Conservation (phyloP, 2,329 filamentous ascomycete species). For the Aspergillus persii region DNA sequence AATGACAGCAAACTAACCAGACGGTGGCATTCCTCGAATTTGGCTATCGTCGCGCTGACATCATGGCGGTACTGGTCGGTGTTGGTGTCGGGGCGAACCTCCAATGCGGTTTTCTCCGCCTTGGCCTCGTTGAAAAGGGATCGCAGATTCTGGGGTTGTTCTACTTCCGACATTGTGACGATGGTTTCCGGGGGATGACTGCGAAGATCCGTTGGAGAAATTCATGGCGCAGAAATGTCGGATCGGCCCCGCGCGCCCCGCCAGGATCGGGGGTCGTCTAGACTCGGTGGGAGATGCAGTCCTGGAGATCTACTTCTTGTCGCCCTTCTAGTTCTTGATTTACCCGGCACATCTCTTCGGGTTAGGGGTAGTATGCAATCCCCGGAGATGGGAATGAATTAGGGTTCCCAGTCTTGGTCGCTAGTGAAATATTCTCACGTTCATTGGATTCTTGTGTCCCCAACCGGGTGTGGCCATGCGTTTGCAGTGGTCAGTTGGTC, state of each 20-base stretch:
- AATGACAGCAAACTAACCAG: slow-evolving; percentile 70
- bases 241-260: slow-evolving; percentile 14
- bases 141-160: slow-evolving; percentile 54
- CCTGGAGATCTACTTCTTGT: no score
- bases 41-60: slow-evolving; percentile 64
- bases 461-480: no score
- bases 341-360: no score
- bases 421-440: no score
- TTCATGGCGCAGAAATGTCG: slow-evolving; percentile 15
- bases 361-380: no score
- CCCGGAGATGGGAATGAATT: no score
- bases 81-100: slow-evolving; percentile 63
- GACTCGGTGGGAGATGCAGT: neutral
- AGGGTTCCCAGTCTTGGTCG: no score
- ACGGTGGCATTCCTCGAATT: slow-evolving; percentile 70
- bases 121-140: slow-evolving; percentile 57
- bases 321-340: no score
- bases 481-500: no score
- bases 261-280: neutral
- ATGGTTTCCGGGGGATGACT: neutral
- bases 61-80: slow-evolving; percentile 65
- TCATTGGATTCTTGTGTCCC: no score
- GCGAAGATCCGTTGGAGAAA: slow-evolving; percentile 23
- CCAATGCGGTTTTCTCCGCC: slow-evolving; percentile 55
- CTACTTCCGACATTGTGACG: slow-evolving; percentile 33